These are phyloP conservation scores for Pisolithus tinctorius DNA, from an alignment of 768 basidiomycete genomes.

Conservation along the genomic window DNA sequence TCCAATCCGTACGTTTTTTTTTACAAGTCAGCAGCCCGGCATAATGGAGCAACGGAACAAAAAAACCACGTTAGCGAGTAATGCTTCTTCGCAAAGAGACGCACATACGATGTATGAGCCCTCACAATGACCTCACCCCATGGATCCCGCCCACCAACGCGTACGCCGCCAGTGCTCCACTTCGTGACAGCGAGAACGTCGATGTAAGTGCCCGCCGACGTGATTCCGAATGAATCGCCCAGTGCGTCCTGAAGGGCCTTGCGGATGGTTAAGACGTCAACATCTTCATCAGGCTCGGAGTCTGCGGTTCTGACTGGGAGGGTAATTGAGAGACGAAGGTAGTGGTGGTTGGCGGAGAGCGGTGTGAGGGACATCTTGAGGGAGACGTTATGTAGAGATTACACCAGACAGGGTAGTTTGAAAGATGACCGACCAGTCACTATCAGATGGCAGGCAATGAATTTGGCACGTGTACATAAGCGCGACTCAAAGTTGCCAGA, in stretches of 20 bases:
- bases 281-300: neutral
- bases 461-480: no score
- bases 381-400: no score
- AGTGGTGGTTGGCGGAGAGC: constrained; percentile 29
- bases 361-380: neutral
- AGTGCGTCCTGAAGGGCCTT: constrained; percentile 53
- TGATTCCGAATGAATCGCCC: constrained; percentile 47
- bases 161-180: constrained; percentile 7
- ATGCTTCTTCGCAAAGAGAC: neutral
- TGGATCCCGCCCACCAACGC: neutral
- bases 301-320: constrained; percentile 15
- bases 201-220: constrained; percentile 43
- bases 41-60: no score
- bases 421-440: no score
- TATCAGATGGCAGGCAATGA: no score
- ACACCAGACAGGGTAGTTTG: no score
- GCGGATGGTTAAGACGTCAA: constrained; percentile 41
- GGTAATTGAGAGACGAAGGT: constrained; percentile 38
- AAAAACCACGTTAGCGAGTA: no score
- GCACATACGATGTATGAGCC: constrained; percentile 14
- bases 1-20: neutral
- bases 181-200: constrained; percentile 50
- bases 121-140: constrained; percentile 17
- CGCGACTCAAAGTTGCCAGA: no score
- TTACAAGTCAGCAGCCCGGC: no score